These are phyloP conservation scores for Castanea crenata DNA, from an alignment of 306 rosid genomes.

Conservation along the genomic window DNA sequence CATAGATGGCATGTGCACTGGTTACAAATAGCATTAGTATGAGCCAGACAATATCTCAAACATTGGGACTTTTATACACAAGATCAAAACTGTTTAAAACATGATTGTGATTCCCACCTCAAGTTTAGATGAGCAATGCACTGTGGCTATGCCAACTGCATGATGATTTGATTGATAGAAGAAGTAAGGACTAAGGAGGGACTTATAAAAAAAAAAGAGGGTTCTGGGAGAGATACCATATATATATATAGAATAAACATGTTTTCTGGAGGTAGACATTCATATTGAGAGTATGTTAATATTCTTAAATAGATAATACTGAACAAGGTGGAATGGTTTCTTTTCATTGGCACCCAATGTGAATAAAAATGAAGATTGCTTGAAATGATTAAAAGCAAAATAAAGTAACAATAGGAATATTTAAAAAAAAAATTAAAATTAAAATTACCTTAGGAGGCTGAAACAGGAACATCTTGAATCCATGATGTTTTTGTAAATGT, in stretches of 20 bases:
- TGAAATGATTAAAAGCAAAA: neutral
- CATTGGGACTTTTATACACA: slow-evolving; percentile 1
- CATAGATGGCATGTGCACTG: neutral
- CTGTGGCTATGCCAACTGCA: too few relatives aligned
- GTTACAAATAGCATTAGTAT: neutral
- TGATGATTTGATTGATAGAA: too few relatives aligned
- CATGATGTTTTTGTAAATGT: slow-evolving; percentile 7
- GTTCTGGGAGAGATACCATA: too few relatives aligned
- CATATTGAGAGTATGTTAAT: too few relatives aligned
- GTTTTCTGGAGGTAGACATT: too few relatives aligned
- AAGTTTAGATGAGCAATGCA: neutral
- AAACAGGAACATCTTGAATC: slow-evolving; percentile 16
- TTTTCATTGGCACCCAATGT: neutral
- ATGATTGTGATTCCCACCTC: neutral
- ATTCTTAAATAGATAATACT: neutral
- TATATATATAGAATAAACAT: too few relatives aligned
- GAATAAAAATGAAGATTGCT: neutral
- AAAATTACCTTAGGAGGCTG: neutral
- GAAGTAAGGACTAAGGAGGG: too few relatives aligned
- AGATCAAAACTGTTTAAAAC: neutral
- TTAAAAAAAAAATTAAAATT: too few relatives aligned
- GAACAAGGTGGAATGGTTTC: neutral
- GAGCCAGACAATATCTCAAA: slow-evolving; percentile 1
- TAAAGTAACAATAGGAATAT: neutral
- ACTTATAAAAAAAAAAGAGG: too few relatives aligned